Percentiles rank a stretch among this genome's conserved stretches.
These are phyloP conservation scores for Aegilops speltoides DNA, from an alignment of 176 grass and related monocot species.

Conservation along the genomic window DNA sequence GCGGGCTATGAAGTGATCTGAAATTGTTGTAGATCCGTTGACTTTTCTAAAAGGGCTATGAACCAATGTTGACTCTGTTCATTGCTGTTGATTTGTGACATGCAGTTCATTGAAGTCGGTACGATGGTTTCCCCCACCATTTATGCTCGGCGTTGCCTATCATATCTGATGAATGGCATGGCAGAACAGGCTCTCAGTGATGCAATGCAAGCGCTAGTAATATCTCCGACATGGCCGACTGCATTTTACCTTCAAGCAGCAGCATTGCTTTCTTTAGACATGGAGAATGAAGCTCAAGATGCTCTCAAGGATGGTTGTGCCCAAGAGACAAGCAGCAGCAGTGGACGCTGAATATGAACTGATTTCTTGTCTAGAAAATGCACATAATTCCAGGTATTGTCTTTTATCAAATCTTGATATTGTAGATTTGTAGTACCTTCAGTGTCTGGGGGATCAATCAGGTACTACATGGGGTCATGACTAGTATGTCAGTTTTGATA, in stretches of 20 bases:
- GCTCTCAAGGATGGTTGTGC: slow-evolving; percentile 78
- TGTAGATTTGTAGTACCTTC: not conserved
- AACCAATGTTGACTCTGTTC: slow-evolving; percentile 13
- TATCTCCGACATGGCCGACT: slow-evolving; percentile 84
- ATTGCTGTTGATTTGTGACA: slow-evolving; percentile 11
- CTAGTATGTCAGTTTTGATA: slow-evolving; percentile 5
- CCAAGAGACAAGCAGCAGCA: slow-evolving; percentile 55
- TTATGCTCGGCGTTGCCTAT: slow-evolving; percentile 80
- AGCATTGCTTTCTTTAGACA: slow-evolving; percentile 63
- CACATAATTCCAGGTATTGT: slow-evolving; percentile 47
- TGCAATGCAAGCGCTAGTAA: slow-evolving; percentile 85
- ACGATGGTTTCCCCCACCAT: slow-evolving; percentile 97
- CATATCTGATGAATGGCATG: slow-evolving; percentile 88
- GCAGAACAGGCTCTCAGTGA: slow-evolving; percentile 79
- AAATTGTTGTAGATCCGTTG: not conserved
- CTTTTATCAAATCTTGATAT: not conserved
- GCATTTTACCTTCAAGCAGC: slow-evolving; percentile 96
- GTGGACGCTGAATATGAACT: slow-evolving; percentile 41
- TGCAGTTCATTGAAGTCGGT: slow-evolving; percentile 97
- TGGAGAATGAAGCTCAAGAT: slow-evolving; percentile 93
- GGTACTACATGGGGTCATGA: not conserved
- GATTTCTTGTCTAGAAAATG: slow-evolving; percentile 34
- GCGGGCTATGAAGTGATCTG: not conserved
- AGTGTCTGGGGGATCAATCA: not conserved
- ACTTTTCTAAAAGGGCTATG: not conserved